These are phyloP conservation scores for Symbiodinium natans DNA, from an alignment of 73 alveolate genomes.

Conservation along the genomic window DNA sequence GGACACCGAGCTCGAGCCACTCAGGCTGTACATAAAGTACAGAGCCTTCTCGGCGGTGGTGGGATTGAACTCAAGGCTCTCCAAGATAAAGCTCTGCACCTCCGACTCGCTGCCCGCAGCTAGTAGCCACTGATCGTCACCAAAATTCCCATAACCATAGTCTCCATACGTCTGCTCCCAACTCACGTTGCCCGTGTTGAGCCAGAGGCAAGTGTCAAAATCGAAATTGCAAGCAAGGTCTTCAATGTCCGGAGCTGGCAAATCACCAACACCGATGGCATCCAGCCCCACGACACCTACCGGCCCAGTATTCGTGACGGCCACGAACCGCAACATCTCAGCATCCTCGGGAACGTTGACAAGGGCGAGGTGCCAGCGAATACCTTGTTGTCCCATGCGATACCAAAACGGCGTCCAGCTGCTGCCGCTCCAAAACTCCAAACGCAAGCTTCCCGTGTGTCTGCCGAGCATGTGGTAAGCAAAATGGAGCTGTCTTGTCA, in stretches of 20 bases:
- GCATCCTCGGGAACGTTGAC: not conserved
- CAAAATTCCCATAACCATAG: not conserved
- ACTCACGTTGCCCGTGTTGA: not conserved
- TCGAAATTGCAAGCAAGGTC: not conserved
- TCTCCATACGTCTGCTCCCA: not conserved
- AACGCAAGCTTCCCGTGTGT: not conserved
- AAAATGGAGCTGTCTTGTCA: not conserved
- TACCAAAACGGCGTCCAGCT: not conserved
- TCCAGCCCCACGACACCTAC: not conserved
- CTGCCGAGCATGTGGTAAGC: not conserved
- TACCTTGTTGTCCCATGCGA: not conserved
- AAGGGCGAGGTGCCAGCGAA: not conserved
- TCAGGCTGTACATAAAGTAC: not conserved
- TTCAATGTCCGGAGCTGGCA: not conserved
- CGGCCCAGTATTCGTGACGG: not conserved
- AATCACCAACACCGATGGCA: too few relatives aligned
- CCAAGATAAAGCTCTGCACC: not conserved
- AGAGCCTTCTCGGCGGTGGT: not conserved
- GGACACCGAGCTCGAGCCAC: not conserved
- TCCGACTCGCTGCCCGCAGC: not conserved
- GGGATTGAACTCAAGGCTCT: not conserved
- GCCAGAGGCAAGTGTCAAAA: not conserved
- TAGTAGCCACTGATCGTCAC: not conserved
- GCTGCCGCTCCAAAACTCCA: not conserved
- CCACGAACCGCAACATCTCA: not conserved